These are phyloP conservation scores for Stachybotrys echinatus DNA, from an alignment of 2,329 filamentous ascomycete genomes.

Conservation along the genomic window DNA sequence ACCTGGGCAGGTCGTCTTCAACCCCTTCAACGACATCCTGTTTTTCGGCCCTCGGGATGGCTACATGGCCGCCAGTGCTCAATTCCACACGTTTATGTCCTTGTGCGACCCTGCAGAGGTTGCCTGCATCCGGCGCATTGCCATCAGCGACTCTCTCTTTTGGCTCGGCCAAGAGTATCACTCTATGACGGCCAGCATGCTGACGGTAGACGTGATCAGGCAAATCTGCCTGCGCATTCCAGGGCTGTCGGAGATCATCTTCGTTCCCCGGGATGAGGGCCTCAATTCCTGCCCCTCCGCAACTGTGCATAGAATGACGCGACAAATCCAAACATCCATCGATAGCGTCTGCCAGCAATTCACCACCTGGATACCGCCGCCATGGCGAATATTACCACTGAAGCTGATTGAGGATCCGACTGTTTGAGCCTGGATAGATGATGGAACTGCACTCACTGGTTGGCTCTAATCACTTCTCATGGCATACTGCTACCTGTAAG, in stretches of 20 bases:
- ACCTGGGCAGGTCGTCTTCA: conserved; percentile 37
- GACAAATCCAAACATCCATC: conserved; percentile 31
- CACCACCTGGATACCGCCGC: conserved; percentile 25
- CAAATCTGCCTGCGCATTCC: conserved; percentile 33
- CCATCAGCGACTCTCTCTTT: conserved; percentile 40
- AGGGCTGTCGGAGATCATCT: conserved; percentile 34
- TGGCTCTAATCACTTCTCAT: conserved; percentile 7
- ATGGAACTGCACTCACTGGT: too few relatives aligned
- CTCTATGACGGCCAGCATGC: conserved; percentile 31
- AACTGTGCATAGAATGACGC: conserved; percentile 19
- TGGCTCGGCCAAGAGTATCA: conserved; percentile 28
- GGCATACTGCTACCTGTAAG: too few relatives aligned
- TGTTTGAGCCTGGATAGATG: too few relatives aligned
- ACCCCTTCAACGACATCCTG: conserved; percentile 34
- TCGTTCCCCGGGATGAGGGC: conserved; percentile 35
- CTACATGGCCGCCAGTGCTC: conserved; percentile 38
- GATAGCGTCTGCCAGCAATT: conserved; percentile 20
- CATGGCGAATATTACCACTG: conserved; percentile 31
- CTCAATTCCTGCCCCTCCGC: not conserved
- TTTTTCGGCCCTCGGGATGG: conserved; percentile 41
- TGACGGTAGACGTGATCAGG: conserved; percentile 33
- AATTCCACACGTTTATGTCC: conserved; percentile 38
- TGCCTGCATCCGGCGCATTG: conserved; percentile 32
- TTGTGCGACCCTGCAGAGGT: conserved; percentile 36
- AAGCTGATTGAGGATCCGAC: not conserved